phyloP scores from a whole-genome alignment of 176 grass and related monocot species.

The Tillandsia fasciculata region DNA sequence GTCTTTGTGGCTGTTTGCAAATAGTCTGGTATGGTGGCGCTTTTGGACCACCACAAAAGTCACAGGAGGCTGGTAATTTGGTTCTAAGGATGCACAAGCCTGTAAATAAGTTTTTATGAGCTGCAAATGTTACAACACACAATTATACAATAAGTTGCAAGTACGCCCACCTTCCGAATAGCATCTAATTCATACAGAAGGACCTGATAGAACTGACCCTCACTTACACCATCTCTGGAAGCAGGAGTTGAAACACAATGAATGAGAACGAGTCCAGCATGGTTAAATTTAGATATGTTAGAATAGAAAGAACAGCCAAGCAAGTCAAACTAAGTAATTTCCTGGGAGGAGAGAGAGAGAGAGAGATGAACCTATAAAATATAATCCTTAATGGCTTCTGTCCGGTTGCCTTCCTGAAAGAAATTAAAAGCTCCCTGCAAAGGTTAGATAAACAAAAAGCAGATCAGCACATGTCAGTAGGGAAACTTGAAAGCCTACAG shows the following conservation, averaged over 20 bases:
- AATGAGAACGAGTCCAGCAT: not conserved
- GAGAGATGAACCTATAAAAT: conserved; percentile 28
- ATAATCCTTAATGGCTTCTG: conserved; percentile 96
- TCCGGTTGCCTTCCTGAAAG: conserved; percentile 91
- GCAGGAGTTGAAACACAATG: conserved; percentile 2
- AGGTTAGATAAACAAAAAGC: not conserved
- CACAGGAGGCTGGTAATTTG: conserved; percentile 98
- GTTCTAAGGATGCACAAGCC: conserved; percentile 95
- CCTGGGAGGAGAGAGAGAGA: no score
- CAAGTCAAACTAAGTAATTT: no score
- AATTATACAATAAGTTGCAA: not conserved
- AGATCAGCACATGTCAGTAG: not conserved
- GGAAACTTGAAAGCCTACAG: not conserved
- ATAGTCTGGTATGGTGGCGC: conserved; percentile 92
- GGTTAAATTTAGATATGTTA: not conserved
- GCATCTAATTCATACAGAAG: conserved; percentile 94
- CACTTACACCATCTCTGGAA: conserved; percentile 94
- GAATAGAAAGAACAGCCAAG: not conserved
- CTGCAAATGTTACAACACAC: not conserved
- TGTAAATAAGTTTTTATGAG: conserved; percentile 21
- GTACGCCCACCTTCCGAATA: conserved; percentile 83
- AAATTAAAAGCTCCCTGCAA: conserved; percentile 85
- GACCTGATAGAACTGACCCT: conserved; percentile 99
- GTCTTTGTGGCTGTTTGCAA: conserved; percentile 98
- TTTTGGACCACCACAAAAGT: conserved; percentile 99